Base-by-base conservation (phyloP, 148 eudicot genomes). In the Selenicereus undatus region DNA sequence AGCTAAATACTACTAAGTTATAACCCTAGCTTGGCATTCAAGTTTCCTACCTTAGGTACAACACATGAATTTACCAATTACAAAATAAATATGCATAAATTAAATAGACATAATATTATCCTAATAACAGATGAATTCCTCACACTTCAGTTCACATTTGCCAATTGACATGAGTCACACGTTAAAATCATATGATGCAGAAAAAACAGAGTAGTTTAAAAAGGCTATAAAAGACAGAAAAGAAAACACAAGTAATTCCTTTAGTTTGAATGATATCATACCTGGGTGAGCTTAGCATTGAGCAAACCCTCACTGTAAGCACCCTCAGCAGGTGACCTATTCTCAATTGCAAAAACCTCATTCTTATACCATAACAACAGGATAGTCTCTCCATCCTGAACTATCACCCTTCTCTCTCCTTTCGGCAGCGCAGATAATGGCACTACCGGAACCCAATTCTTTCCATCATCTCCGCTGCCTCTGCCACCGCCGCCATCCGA, bases 271-370 rank as follows among this genome's bases (percentile, higher is more conserved):
- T 32, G 18, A 54, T 14, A 56, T 16, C 35, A 66, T 24, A 95
- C 99, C 92, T 93, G 92, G 39, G 99, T 95, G 83, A 95, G 97
- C 88, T 93, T 95, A 80, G 99, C 99, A 85, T 95, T 95, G 72
- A 95, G 84, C 87, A 95, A 87, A 43, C 99, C 99, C 85, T 95
- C 99, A 80, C 76, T 86, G 65, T 95, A 95, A 78, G 99, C 99
- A 30, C 99, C 99, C 80, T 95, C 99, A 81, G 99, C 99, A 85
- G 99, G 99, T 1, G 97, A 93, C 84, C 93, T 80, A 80, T 95
- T 95, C 86, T 95, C 99, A 60, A 95, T 93, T 27, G 99, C 99
- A 73, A 87, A 86, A 12, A 95, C 93, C 12, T 84, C 81, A 79
- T 93, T 88, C 48, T 95, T 95, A 76, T 91, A 95, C 99, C 99